Evolutionary conservation across 257 asterid genomes (phyloP), one percentile per base, ranked within the genome.

Genomic region (Solanum sparsipilum): DNA sequence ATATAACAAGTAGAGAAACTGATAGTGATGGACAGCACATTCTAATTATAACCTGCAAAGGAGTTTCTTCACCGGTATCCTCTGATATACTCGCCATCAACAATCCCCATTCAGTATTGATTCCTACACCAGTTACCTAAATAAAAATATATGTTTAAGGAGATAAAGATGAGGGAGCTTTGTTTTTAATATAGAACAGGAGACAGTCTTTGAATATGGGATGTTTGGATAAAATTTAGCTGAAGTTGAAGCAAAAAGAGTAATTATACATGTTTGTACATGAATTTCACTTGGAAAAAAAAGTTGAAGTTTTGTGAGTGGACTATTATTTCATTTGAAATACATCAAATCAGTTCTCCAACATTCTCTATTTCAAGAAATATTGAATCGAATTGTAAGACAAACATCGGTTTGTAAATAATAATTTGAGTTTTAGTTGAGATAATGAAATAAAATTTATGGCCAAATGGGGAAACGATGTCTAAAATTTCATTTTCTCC

Each of bases 31-130:
- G 74, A 52, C 46, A 82, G 35, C 93, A 68, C 38, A 27, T 82
- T 82, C 68, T 31, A 32, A 82, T 44, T 85, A 63, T 63, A 90
- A 97, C 99, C 99, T 97, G 99, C 91, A 97, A 90, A 18, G 98
- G 99, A 82, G 98, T 97, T 94, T 96, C 99, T 95, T 95, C 99
- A 86, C 98, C 98, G n/a, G 87, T 96, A 91, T 97, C 99, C 93
- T 97, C 98, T 85, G 98, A 95, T 89, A 97, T 94, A 87, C 96
- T 97, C 12, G 98, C 97, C 98, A 97, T 96, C 93, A 97, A 87
- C 92, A 97, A 91, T 90, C 99, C 99, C 99, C 99, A 97, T 86
- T 97, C 99, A 18, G 99, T 97, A 90, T 95, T 96, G 60, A 97
- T 92, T 88, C 99, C 99, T 12, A 97, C 98, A 87, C 98, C 98